These are phyloP conservation scores for Forsythia suspensa DNA, from an alignment of 257 asterid species.

Conservation along the genomic window DNA sequence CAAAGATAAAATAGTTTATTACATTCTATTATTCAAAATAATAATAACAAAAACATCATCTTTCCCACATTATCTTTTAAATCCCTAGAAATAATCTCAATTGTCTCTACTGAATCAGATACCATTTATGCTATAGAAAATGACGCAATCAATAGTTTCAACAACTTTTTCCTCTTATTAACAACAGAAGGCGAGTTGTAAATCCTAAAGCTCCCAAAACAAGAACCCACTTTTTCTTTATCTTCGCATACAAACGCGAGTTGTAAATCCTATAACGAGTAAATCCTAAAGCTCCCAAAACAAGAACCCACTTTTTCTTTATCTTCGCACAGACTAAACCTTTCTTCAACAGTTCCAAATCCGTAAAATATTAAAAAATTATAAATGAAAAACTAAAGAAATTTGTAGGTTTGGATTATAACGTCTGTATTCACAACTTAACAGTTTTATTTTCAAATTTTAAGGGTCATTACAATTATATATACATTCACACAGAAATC, in stretches of 20 bases:
- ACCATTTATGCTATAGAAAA: conserved; percentile 51
- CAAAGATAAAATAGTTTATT: too few species aligned
- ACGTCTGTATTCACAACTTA: not conserved
- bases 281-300: conserved; percentile 51
- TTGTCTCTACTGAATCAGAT: conserved; percentile 62
- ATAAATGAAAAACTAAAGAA: not conserved
- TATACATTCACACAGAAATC: not conserved
- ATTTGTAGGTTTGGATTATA: not conserved
- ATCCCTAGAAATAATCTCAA: conserved; percentile 62
- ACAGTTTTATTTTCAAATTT: not conserved
- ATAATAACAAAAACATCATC: too few species aligned
- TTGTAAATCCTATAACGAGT: conserved; percentile 52
- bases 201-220: conserved; percentile 52
- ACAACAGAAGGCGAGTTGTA: conserved; percentile 53
- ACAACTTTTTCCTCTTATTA: conserved; percentile 47
- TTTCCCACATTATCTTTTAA: too few species aligned
- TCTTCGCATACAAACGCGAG: too few species aligned
- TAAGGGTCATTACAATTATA: not conserved
- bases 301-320: conserved; percentile 48
- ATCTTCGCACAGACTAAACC: conserved; percentile 36
- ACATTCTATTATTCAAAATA: too few species aligned
- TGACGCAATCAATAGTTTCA: conserved; percentile 41
- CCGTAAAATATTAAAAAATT: conserved; percentile 25
- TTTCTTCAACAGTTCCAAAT: conserved; percentile 31
- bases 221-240: conserved; percentile 47